These are phyloP conservation scores for Phytopythium aichiense DNA, from an alignment of 352 stramenopile genomes.

Conservation along the genomic window DNA sequence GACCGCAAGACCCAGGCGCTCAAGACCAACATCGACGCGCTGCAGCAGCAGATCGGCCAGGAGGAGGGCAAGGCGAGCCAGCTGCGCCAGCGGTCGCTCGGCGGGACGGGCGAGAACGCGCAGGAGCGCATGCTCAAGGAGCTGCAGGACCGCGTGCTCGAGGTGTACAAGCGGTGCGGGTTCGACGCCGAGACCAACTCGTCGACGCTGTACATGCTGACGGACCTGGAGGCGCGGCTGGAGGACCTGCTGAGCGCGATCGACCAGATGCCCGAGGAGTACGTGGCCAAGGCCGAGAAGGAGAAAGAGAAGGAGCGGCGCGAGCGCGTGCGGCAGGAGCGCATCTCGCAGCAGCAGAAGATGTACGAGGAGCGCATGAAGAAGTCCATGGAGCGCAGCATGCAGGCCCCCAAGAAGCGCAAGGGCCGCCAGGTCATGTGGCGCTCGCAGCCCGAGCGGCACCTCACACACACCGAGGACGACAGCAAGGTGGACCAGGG, in stretches of 20 bases:
- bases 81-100: constrained; percentile 59
- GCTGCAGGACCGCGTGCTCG: constrained; percentile 82
- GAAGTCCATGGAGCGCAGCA: constrained; percentile 91
- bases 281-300: constrained; percentile 92
- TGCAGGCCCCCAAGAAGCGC: constrained; percentile 92
- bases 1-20: constrained; percentile 83
- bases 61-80: constrained; percentile 85
- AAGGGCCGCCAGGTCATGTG: constrained; percentile 92
- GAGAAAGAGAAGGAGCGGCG: constrained; percentile 93
- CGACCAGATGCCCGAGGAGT: constrained; percentile 92
- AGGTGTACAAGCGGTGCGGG: constrained; percentile 91
- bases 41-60: constrained; percentile 82
- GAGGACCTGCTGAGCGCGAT: constrained; percentile 91
- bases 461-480: constrained; percentile 73
- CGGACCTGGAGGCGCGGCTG: constrained; percentile 87
- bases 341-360: constrained; percentile 90
- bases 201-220: constrained; percentile 93
- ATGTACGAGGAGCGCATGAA: constrained; percentile 94
- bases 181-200: constrained; percentile 92
- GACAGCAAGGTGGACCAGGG: constrained; percentile 79
- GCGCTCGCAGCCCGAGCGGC: constrained; percentile 77
- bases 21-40: constrained; percentile 86
- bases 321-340: constrained; percentile 89
- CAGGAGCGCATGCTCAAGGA: constrained; percentile 89
- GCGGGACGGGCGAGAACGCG: constrained; percentile 76